Evolutionary conservation across 2,329 filamentous ascomycete species (phyloP).

Genomic region (Aspergillus arachidicola): DNA sequence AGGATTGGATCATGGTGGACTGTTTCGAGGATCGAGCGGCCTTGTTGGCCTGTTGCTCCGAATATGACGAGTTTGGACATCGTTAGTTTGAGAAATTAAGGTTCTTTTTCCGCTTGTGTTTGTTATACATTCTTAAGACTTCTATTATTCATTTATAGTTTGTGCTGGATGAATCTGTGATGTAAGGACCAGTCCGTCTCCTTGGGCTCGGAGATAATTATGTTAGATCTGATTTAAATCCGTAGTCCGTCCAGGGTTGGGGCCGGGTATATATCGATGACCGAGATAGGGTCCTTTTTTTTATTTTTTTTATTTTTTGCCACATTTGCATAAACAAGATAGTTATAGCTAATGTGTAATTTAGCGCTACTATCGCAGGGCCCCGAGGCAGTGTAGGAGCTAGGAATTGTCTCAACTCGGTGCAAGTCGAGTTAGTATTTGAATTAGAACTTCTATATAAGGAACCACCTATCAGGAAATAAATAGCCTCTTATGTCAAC

Average conservation of each 20-base stretch:
- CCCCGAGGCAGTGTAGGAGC: too few species aligned
- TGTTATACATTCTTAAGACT: background rate
- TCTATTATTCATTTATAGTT: background rate
- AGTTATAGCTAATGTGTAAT: fast-evolving
- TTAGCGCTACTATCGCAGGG: too few species aligned
- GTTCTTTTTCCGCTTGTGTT: background rate
- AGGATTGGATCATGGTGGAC: constrained; percentile 49
- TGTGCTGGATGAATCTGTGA: background rate
- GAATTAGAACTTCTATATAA: too few species aligned
- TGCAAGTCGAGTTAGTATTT: too few species aligned
- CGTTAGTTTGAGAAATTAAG: background rate
- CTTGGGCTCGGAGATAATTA: background rate
- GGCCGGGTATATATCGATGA: background rate
- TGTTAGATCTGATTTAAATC: background rate
- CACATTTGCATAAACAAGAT: background rate
- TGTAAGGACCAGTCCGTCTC: background rate
- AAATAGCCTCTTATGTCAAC: too few species aligned
- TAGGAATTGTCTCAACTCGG: too few species aligned
- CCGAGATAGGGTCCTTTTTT: background rate
- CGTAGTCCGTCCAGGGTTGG: too few species aligned
- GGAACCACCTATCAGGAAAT: too few species aligned
- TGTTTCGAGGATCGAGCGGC: constrained; percentile 55
- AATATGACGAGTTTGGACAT: constrained; percentile 51
- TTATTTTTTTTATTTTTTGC: background rate
- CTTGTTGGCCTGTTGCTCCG: constrained; percentile 64